Base-by-base conservation (phyloP, 768 basidiomycete genomes). In the Hydnomerulius pinastri region DNA sequence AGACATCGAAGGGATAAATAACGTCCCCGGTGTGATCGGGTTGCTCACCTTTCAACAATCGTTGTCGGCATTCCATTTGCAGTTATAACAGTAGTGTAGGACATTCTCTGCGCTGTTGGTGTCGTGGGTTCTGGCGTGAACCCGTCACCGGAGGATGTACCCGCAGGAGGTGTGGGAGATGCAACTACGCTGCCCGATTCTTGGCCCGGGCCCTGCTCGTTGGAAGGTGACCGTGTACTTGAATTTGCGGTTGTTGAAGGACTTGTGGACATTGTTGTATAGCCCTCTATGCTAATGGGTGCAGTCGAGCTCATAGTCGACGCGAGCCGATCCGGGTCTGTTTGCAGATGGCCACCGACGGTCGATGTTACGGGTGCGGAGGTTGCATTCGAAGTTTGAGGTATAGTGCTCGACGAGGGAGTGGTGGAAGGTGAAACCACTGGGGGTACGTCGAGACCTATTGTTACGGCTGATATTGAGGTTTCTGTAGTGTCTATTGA, bases 21-120 rank as follows among this genome's bases (percentile, higher is more conserved):
- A 3, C 20, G 4, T 53, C 23, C 44, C 23, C 10, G 13, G 30
- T 12, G 7, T 17, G 12, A 21, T 41, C 4, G 15, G 2, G 8
- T 38, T 20, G 33, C 45, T 59, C 37, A 60, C 58, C 58, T 61
- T 17, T 23, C 29, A 24, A 44, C 24, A 11, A n/a, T 24, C 15
- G 18, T 37, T 8, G 11, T 20, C 13, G 20, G 37, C 12, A 25
- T 24, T 17, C 11, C 23, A 28, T n/a, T 11, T 3, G 24, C 11
- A 6, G 24, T 21, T 41, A 29, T 42, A 38, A 18, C 21, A 23
- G 29, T 5, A 11, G 28, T 20, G 32, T 21, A 25, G 4, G 25
- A 3, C 6, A 32, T 11, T 28, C 9, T 7, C 15, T 23, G 10
- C 37, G 35, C 17, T 12, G 12, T 21, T 43, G n/a, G n/a, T n/a